These are phyloP conservation scores for Diphasiastrum complanatum DNA, from an alignment of 83 land plant genomes.

Conservation along the genomic window DNA sequence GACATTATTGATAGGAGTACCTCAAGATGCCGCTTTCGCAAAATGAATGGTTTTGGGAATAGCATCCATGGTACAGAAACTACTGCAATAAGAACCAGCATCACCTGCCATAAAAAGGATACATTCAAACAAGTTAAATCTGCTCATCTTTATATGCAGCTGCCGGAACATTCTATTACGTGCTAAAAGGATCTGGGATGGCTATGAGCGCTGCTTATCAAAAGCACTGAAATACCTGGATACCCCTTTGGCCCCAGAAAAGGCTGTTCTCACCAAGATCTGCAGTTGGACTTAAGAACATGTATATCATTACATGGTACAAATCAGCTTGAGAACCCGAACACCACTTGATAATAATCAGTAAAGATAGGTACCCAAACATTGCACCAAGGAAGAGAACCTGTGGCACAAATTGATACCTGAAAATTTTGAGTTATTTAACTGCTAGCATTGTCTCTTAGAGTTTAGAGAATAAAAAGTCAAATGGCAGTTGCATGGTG, in stretches of 20 bases:
- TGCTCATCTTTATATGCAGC: no score
- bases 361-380: constrained; percentile 89
- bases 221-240: no score
- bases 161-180: no score
- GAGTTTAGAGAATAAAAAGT: not conserved
- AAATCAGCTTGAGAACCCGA: constrained; percentile 89
- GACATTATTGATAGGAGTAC: no score
- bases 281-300: constrained; percentile 93
- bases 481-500: no score
- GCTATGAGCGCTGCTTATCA: no score
- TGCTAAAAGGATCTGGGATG: no score
- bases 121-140: no score
- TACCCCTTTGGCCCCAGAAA: constrained; percentile 64
- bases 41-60: constrained; percentile 87
- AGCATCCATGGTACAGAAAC: constrained; percentile 99
- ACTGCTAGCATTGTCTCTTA: not conserved
- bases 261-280: constrained; percentile 93
- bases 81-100: constrained; percentile 64
- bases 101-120: constrained; percentile 46
- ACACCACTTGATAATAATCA: constrained; percentile 86
- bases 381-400: constrained; percentile 73
- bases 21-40: constrained; percentile 71
- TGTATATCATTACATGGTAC: constrained; percentile 95
- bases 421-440: constrained; percentile 25
- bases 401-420: constrained; percentile 96